These are phyloP conservation scores for Dryadomyces quercivorus DNA, from an alignment of 2,329 filamentous ascomycete species.

Conservation along the genomic window DNA sequence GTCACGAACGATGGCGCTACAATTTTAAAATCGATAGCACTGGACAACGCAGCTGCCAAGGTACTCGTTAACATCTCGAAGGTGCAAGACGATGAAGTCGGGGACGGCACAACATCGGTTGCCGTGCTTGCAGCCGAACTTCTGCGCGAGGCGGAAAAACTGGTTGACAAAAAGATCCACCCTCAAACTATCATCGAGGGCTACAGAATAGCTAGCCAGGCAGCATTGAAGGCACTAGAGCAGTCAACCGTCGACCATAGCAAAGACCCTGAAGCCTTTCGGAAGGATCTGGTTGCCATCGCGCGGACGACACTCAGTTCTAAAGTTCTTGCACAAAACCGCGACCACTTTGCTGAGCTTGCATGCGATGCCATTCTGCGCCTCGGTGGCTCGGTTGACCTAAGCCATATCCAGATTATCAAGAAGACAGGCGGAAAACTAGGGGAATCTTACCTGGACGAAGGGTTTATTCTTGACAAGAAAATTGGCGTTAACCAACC, in stretches of 20 bases:
- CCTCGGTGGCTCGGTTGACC: conserved; percentile 78
- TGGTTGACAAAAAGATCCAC: conserved; percentile 97
- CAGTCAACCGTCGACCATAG: conserved; percentile 83
- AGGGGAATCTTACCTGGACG: conserved; percentile 92
- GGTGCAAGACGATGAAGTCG: conserved; percentile 97
- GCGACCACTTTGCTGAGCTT: conserved; percentile 79
- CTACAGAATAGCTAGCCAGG: conserved; percentile 90
- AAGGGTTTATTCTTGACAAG: conserved; percentile 98
- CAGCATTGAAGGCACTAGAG: conserved; percentile 74
- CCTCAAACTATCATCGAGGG: conserved; percentile 99
- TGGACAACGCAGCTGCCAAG: conserved; percentile 97
- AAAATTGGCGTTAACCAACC: conserved; percentile 98
- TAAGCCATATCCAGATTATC: conserved; percentile 98
- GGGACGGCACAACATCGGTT: conserved; percentile 96
- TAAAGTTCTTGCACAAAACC: conserved; percentile 90
- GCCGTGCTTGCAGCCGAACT: conserved; percentile 91
- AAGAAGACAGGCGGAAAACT: conserved; percentile 98
- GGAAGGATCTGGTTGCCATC: conserved; percentile 79
- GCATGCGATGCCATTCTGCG: conserved; percentile 86
- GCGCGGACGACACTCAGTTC: conserved; percentile 93
- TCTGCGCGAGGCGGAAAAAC: conserved; percentile 88
- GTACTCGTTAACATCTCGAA: conserved; percentile 99
- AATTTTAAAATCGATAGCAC: conserved; percentile 93
- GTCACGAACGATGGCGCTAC: conserved; percentile 98
- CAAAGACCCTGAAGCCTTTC: conserved; percentile 70